Base-by-base conservation (phyloP, 768 basidiomycete genomes). In the Rhodocollybia butyracea region DNA sequence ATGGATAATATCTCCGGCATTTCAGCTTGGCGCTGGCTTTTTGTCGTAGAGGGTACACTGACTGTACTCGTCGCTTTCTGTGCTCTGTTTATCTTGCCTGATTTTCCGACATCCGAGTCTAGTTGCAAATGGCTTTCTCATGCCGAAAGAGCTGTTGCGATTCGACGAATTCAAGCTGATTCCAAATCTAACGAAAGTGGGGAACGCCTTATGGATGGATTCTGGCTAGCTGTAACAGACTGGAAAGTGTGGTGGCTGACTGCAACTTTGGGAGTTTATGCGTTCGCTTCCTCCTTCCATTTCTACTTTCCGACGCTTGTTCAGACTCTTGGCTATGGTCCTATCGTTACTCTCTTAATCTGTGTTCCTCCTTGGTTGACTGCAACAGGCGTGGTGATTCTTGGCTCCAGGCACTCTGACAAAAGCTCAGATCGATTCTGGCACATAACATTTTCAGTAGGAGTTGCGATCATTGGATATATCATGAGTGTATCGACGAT, bases 1-100 rank as follows among this genome's bases (percentile, higher is more conserved):
- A 89, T 92, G 86, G 80, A 90, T 36, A 86, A 84, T 3, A 76
- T 75, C 52, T 70, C 82, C 15, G 90, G 90, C 0, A 75, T 79
- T 55, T 75, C 85, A 11, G 88, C 86, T 0, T 94, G 91, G 91
- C 74, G 86, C 80, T 86, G 87, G 86, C 73, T 89, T 13, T 89
- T 89, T 71, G 86, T 76, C 61, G 74, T 86, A 30, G 87, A 87
- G 68, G 86, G 86, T 30, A 66, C 73, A 10, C 63, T 86, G 51
- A 88, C 84, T 12, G 71, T 86, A 41, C 64, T 63, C 15, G 68
- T 76, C 26, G 74, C 76, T 21, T 43, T 85, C 19, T 47, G 74
- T n/a, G 79, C 88, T 1, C 75, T 84, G 36, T 84, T 82, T 61
- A 71, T 91, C 57, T 77, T 91, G 7, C 90, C 90, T 2, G 89